phyloP scores from a whole-genome alignment of 2,329 filamentous ascomycete species.

The Ilyonectria robusta region DNA sequence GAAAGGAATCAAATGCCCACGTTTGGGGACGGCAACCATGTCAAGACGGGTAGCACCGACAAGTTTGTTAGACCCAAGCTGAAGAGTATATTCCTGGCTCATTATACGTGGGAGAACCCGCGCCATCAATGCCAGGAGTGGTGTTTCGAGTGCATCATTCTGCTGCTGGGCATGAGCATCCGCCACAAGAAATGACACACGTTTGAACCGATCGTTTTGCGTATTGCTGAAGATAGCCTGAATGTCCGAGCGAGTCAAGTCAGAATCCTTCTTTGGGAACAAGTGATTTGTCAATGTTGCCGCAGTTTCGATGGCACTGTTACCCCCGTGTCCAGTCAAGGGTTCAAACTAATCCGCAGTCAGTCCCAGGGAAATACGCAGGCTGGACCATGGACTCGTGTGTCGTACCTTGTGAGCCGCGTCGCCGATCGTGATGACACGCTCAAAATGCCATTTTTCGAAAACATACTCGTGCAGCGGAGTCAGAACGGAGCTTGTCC shows the following conservation, averaged over 20 bases:
- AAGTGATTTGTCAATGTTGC: conserved; percentile 21
- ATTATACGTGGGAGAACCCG: background rate
- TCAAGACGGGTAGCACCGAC: background rate
- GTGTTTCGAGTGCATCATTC: background rate
- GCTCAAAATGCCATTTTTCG: conserved; percentile 55
- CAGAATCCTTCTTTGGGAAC: background rate
- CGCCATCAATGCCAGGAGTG: background rate
- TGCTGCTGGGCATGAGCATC: background rate
- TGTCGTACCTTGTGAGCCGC: conserved; percentile 55
- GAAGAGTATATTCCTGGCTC: background rate
- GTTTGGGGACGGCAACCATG: background rate
- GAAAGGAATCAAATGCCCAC: background rate
- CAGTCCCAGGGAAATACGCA: background rate
- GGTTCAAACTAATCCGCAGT: conserved; percentile 18
- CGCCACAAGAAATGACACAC: background rate
- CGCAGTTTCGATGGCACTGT: conserved; percentile 29
- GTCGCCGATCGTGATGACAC: conserved; percentile 58
- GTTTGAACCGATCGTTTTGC: background rate
- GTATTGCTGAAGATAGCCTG: background rate
- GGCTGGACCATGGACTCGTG: background rate
- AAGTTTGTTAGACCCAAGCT: background rate
- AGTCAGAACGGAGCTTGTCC: background rate
- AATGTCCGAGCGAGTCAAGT: background rate
- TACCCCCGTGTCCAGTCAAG: conserved; percentile 25
- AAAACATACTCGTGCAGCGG: conserved; percentile 46